Conservation (phyloP, 2,329 filamentous ascomycete genomes). For the Acarospora socialis region DNA sequence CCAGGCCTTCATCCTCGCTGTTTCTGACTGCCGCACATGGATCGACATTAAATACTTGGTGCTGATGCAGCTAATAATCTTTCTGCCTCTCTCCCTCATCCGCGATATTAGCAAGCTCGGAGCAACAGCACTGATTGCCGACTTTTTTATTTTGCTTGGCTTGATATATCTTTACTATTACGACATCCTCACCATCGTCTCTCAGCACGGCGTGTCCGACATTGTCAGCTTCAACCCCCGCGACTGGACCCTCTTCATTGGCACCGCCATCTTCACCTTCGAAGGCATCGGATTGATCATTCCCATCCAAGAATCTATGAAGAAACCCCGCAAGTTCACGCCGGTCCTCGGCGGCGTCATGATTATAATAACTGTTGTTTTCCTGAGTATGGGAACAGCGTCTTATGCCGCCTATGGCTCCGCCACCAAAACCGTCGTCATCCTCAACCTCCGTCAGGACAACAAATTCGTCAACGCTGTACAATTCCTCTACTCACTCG, state of each 20-base stretch:
- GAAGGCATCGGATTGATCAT: conserved; percentile 96
- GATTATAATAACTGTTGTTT: conserved; percentile 85
- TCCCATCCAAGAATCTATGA: conserved; percentile 96
- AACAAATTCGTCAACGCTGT: conserved; percentile 90
- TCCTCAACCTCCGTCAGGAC: conserved; percentile 92
- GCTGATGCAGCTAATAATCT: conserved; percentile 86
- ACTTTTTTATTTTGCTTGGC: conserved; percentile 85
- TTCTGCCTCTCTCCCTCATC: conserved; percentile 83
- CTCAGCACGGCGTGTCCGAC: conserved; percentile 60
- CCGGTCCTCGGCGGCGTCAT: conserved; percentile 79
- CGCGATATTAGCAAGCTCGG: conserved; percentile 95
- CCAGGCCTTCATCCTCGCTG: conserved; percentile 84
- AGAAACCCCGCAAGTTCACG: conserved; percentile 77
- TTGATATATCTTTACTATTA: conserved; percentile 93
- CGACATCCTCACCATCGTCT: conserved; percentile 70
- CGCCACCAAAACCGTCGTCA: conserved; percentile 86
- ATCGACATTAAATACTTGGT: conserved; percentile 86
- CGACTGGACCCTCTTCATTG: conserved; percentile 95
- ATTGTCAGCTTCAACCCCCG: conserved; percentile 80
- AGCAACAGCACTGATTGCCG: conserved; percentile 83
- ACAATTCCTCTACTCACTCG: conserved; percentile 92
- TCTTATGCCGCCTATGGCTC: conserved; percentile 95
- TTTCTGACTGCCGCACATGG: conserved; percentile 70
- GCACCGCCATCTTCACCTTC: conserved; percentile 97
- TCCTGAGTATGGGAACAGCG: conserved; percentile 78